Percentiles rank a stretch among this genome's conserved stretches.
Conservation (phyloP, 108 stramenopile species). For the Conticribra weissflogii region DNA sequence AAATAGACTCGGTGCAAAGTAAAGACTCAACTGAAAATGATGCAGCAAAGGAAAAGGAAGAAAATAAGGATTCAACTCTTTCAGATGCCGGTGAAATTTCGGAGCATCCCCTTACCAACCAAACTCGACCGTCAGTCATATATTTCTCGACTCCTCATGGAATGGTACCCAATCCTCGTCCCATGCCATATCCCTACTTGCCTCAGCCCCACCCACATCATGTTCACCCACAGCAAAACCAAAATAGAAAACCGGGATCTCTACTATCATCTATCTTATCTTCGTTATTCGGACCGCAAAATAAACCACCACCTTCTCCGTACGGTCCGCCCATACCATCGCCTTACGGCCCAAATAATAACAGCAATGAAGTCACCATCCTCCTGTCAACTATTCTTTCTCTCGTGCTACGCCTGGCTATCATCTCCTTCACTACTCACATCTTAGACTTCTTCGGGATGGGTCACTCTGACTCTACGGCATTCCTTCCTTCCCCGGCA, state of each 20-base stretch:
- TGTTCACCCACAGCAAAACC: not conserved
- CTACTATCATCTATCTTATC: slow-evolving; percentile 43
- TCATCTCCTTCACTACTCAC: slow-evolving; percentile 43
- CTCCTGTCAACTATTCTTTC: slow-evolving; percentile 18
- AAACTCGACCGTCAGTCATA: not conserved
- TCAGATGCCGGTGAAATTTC: not conserved
- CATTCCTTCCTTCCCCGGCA: slow-evolving; percentile 57
- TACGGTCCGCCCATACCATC: too few relatives aligned
- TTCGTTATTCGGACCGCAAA: slow-evolving; percentile 22
- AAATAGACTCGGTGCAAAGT: not conserved
- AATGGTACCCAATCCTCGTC: not conserved
- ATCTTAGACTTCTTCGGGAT: slow-evolving; percentile 54
- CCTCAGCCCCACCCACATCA: not conserved
- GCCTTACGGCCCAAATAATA: slow-evolving; percentile 18
- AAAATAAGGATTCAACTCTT: not conserved
- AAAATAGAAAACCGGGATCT: slow-evolving; percentile 13
- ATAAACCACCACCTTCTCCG: slow-evolving; percentile 22
- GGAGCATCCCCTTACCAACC: not conserved
- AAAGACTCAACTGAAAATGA: not conserved
- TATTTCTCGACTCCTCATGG: not conserved
- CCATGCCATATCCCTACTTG: not conserved
- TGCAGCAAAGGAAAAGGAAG: not conserved
- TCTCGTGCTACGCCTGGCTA: slow-evolving; percentile 39
- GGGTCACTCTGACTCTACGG: slow-evolving; percentile 43
- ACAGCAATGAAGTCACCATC: slow-evolving; percentile 12